phyloP scores from a whole-genome alignment of 805 yeast genomes.

The Suhomyces sp. region DNA sequence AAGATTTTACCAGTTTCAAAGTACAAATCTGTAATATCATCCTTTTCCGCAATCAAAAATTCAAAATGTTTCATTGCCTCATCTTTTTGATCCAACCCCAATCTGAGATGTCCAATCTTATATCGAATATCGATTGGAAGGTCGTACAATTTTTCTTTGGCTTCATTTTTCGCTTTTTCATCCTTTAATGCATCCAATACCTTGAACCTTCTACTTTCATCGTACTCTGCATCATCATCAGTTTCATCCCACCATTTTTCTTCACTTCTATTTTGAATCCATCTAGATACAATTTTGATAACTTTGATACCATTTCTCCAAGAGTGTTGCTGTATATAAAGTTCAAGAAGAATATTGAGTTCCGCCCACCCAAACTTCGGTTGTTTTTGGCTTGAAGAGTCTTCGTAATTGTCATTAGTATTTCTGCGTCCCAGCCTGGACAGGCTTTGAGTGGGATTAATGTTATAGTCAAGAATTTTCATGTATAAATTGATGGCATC shows the following conservation, averaged over 20 bases:
- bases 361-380: conserved; percentile 84
- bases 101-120: conserved; percentile 72
- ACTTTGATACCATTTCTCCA: conserved; percentile 63
- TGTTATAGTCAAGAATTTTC: conserved; percentile 61
- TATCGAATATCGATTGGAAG: conserved; percentile 87
- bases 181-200: conserved; percentile 24
- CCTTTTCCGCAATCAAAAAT: conserved; percentile 54
- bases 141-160: conserved; percentile 29
- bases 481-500: conserved; percentile 76
- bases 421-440: neutral
- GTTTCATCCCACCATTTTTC: conserved; percentile 67
- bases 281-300: conserved; percentile 71
- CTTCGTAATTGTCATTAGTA: conserved; percentile 5
- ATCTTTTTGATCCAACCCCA: conserved; percentile 57
- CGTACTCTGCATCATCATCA: conserved; percentile 79
- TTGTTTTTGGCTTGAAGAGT: conserved; percentile 19
- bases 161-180: conserved; percentile 11
- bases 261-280: conserved; percentile 70
- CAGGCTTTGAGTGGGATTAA: conserved; percentile 22
- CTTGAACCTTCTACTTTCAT: conserved; percentile 62
- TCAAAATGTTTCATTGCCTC: conserved; percentile 76
- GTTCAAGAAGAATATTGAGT: conserved; percentile 77
- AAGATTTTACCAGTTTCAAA: conserved; percentile 74
- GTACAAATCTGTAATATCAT: conserved; percentile 71
- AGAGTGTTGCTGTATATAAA: conserved; percentile 68